A percentile compares a stretch with the other conserved stretches of the same genome.
Conservation (phyloP, 805 yeast species). For the Cephaloascus fragrans region DNA sequence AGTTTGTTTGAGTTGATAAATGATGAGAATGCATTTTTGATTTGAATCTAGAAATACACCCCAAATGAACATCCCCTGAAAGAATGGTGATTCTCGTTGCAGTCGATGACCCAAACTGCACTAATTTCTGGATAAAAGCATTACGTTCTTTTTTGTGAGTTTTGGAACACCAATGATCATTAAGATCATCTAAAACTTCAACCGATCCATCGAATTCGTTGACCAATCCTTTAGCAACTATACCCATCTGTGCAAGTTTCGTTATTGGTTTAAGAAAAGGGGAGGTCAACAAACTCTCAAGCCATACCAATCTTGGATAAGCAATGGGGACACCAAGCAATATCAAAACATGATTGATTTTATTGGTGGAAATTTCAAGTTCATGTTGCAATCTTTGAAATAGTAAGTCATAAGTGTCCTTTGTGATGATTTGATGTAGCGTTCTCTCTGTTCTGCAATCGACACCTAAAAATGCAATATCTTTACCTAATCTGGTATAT, state of each 20-base stretch:
- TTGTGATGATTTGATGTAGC: conserved; percentile 42
- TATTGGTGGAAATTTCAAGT: conserved; percentile 34
- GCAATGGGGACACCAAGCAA: conserved; percentile 93
- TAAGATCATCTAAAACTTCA: conserved; percentile 85
- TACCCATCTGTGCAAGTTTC: conserved; percentile 47
- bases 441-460: conserved; percentile 93
- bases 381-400: conserved; percentile 56
- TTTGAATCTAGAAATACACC: conserved; percentile 72
- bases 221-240: conserved; percentile 61
- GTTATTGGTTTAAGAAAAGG: conserved; percentile 51
- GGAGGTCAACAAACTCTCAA: conserved; percentile 67
- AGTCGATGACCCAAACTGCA: conserved; percentile 52
- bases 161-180: conserved; percentile 94
- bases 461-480: conserved; percentile 63
- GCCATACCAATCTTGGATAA: conserved; percentile 89
- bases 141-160: conserved; percentile 86
- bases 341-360: conserved; percentile 66
- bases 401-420: conserved; percentile 45
- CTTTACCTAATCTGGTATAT: conserved; percentile 65
- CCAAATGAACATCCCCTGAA: conserved; percentile 90
- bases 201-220: conserved; percentile 90
- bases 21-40: conserved; percentile 40
- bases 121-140: conserved; percentile 46
- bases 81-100: conserved; percentile 75
- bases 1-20: conserved; percentile 18